These are phyloP conservation scores for Coniochaeta pulveracea DNA, from an alignment of 2,329 filamentous ascomycete genomes.

Conservation along the genomic window DNA sequence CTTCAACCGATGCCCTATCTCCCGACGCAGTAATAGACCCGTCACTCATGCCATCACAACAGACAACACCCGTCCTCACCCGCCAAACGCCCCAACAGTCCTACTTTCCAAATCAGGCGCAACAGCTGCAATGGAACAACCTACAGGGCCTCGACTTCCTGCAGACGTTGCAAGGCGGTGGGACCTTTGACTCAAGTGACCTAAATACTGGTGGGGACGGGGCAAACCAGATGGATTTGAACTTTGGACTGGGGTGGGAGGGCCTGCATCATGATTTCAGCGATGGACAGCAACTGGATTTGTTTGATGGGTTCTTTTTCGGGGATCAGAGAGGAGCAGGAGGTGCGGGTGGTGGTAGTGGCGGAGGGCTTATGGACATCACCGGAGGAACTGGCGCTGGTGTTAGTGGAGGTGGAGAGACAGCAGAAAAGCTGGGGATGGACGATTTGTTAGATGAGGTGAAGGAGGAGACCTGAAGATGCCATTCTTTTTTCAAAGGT, in stretches of 20 bases:
- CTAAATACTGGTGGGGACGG: conserved; percentile 14
- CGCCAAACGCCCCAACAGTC: not conserved
- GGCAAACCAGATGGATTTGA: conserved; percentile 49
- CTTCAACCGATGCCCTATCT: conserved; percentile 19
- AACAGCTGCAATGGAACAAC: conserved; percentile 29
- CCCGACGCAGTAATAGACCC: conserved; percentile 27
- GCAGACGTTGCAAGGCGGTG: conserved; percentile 25
- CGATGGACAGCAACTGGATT: conserved; percentile 49
- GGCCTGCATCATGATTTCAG: conserved; percentile 51
- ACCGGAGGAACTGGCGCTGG: too few species aligned
- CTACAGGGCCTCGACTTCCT: conserved; percentile 43
- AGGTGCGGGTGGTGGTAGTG: conserved; percentile 10
- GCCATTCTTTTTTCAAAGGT: too few species aligned
- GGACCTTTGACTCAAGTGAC: conserved; percentile 11
- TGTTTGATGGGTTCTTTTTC: conserved; percentile 66
- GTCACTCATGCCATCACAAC: conserved; percentile 22
- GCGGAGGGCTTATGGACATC: too few species aligned
- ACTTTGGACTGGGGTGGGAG: conserved; percentile 56
- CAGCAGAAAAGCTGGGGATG: not conserved
- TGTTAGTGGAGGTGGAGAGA: not conserved
- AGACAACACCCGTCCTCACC: not conserved
- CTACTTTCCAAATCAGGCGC: conserved; percentile 16
- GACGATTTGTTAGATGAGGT: not conserved
- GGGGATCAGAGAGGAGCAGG: conserved; percentile 30
- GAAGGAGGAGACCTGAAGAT: not conserved